A percentile compares a stretch with the other conserved stretches of the same genome.
Conservation (phyloP, 2,329 filamentous ascomycete species). For the Alternaria sp. region DNA sequence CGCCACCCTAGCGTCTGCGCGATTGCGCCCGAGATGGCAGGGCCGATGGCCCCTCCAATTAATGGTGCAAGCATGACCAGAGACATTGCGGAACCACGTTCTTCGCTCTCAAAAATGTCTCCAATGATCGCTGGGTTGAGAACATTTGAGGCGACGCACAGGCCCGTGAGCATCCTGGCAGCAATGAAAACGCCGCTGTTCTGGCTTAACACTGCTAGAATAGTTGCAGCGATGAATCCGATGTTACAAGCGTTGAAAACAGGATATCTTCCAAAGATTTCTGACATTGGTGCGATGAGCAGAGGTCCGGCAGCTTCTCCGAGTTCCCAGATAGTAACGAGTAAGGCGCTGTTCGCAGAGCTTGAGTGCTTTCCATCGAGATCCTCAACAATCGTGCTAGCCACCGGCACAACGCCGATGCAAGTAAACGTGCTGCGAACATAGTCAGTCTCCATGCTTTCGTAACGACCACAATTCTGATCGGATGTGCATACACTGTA, state of each 20-base stretch:
- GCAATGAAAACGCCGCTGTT: constrained; percentile 52
- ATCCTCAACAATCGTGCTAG: constrained; percentile 42
- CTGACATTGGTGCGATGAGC: constrained; percentile 46
- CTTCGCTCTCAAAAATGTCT: constrained; percentile 67
- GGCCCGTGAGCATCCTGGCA: constrained; percentile 55
- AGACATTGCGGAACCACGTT: constrained; percentile 67
- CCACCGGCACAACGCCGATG: constrained; percentile 48
- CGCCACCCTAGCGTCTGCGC: constrained; percentile 66
- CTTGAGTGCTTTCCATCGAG: constrained; percentile 36
- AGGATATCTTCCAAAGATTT: constrained; percentile 43
- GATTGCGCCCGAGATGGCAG: constrained; percentile 63
- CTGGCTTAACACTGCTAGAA: constrained; percentile 51
- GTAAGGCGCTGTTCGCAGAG: constrained; percentile 37
- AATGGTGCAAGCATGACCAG: constrained; percentile 65
- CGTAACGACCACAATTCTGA: neutral
- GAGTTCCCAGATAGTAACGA: constrained; percentile 50
- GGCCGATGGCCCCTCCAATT: constrained; percentile 65
- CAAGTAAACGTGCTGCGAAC: constrained; percentile 48
- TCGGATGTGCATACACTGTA: constrained; percentile 38
- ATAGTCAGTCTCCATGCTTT: neutral
- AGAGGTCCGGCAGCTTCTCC: constrained; percentile 48
- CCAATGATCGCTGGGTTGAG: constrained; percentile 70
- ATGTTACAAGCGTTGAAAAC: constrained; percentile 51
- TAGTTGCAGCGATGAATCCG: constrained; percentile 55
- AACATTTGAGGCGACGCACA: constrained; percentile 60